A percentile compares a stretch with the other conserved stretches of the same genome.
Evolutionary conservation across 2,329 filamentous ascomycete genomes (phyloP).

Genomic region (Ophidiomyces ophidiicola): DNA sequence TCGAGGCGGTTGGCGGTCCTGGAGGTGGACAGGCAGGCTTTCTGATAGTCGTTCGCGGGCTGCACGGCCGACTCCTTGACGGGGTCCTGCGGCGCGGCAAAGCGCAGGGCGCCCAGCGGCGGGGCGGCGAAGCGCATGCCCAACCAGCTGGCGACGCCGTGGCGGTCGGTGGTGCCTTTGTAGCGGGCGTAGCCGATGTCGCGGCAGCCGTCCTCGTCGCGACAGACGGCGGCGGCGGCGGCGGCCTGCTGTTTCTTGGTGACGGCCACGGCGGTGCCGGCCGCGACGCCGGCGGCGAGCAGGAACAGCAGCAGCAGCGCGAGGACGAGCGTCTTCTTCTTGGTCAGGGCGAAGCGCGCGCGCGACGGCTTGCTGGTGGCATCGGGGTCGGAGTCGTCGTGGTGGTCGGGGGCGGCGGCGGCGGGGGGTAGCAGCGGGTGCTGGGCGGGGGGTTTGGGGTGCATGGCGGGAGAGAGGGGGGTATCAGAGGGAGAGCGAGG

Average conservation of each 20-base stretch:
- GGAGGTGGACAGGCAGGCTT: conserved; percentile 54
- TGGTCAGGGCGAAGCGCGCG: conserved; percentile 1
- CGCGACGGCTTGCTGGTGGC: background rate
- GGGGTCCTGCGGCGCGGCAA: conserved; percentile 55
- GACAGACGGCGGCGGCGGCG: background rate
- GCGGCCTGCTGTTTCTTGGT: background rate
- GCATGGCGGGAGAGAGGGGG: no score
- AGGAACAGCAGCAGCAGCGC: conserved; percentile 1
- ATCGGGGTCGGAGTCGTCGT: background rate
- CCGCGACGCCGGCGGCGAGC: background rate
- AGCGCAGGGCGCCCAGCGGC: conserved; percentile 54
- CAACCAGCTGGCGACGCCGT: conserved; percentile 58
- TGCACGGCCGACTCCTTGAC: conserved; percentile 34
- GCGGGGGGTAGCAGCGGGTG: no score
- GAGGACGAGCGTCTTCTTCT: conserved; percentile 1
- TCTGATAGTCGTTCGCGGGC: conserved; percentile 40
- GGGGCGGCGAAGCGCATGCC: conserved; percentile 63
- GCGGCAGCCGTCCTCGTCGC: background rate
- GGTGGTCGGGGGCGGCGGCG: no score
- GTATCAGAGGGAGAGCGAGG: no score
- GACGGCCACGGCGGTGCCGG: background rate
- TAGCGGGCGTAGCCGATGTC: conserved; percentile 58
- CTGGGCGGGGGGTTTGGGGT: no score
- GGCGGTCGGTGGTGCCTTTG: conserved; percentile 41
- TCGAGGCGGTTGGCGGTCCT: conserved; percentile 46